Conservation (phyloP, 2,329 filamentous ascomycete species). For the Amauroascus verrucosus region DNA sequence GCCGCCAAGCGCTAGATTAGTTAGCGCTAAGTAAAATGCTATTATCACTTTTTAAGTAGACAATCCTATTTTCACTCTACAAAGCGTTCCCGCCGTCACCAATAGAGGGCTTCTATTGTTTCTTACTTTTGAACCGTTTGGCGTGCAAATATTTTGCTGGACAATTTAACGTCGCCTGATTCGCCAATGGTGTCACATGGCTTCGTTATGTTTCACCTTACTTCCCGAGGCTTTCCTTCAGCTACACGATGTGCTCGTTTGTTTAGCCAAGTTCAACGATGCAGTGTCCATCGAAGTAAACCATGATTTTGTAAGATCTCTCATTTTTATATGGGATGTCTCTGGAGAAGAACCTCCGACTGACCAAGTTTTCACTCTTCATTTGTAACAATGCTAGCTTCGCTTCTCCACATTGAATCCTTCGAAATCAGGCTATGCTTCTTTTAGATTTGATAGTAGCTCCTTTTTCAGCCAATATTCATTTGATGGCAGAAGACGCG, state of each 20-base stretch:
- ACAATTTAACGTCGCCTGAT: too few species aligned
- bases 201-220: conserved; percentile 43
- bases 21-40: too few species aligned
- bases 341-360: not conserved
- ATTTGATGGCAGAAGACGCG: conserved; percentile 34
- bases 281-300: conserved; percentile 52
- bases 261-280: conserved; percentile 55
- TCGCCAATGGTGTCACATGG: conserved; percentile 12
- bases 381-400: conserved; percentile 36
- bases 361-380: not conserved
- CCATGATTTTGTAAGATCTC: conserved; percentile 42
- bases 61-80: too few species aligned
- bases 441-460: conserved; percentile 45
- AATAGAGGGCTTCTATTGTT: too few species aligned
- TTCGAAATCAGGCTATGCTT: conserved; percentile 54
- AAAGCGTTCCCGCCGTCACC: too few species aligned
- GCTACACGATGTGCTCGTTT: conserved; percentile 50
- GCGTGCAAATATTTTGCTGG: too few species aligned
- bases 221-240: conserved; percentile 46
- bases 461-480: conserved; percentile 50
- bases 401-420: conserved; percentile 52
- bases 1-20: not conserved
- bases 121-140: too few species aligned
- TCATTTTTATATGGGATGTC: too few species aligned
- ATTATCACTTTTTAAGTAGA: too few species aligned